phyloP scores from a whole-genome alignment of 352 stramenopile species.

The Phytopythium vexans region DNA sequence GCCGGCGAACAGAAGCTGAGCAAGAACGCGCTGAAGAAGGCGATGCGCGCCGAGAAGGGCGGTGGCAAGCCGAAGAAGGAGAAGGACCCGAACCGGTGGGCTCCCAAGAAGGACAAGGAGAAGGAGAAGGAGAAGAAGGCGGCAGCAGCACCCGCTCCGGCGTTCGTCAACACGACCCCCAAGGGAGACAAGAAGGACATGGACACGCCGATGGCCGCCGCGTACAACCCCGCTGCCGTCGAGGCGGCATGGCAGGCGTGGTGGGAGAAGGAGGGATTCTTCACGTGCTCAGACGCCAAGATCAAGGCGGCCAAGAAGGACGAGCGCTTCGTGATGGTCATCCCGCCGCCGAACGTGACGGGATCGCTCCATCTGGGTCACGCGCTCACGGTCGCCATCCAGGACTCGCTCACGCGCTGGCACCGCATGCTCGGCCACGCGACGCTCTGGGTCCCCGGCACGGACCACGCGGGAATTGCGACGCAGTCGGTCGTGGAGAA shows the following conservation, averaged over 20 bases:
- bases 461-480: constrained; percentile 98
- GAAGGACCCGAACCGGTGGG: constrained; percentile 92
- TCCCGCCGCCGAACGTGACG: constrained; percentile 84
- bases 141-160: constrained; percentile 13
- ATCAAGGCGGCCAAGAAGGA: constrained; percentile 67
- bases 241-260: constrained; percentile 98
- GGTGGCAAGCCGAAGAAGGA: constrained; percentile 92
- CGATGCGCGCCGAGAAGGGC: constrained; percentile 81
- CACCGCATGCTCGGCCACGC: constrained; percentile 97
- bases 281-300: constrained; percentile 89
- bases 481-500: constrained; percentile 95
- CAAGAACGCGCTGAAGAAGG: constrained; percentile 97
- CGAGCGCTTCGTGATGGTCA: constrained; percentile 98
- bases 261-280: constrained; percentile 97
- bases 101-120: constrained; percentile 85
- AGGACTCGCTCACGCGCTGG: constrained; percentile 97
- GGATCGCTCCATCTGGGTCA: constrained; percentile 97
- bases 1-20: constrained; percentile 74
- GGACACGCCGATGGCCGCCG: constrained; percentile 82
- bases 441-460: constrained; percentile 97
- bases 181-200: constrained; percentile 96
- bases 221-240: constrained; percentile 96
- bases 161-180: constrained; percentile 92
- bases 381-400: constrained; percentile 97
- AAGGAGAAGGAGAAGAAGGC: constrained; percentile 81